Evolutionary conservation across 73 alveolate genomes (phyloP).

Genomic region (Stentor coeruleus): DNA sequence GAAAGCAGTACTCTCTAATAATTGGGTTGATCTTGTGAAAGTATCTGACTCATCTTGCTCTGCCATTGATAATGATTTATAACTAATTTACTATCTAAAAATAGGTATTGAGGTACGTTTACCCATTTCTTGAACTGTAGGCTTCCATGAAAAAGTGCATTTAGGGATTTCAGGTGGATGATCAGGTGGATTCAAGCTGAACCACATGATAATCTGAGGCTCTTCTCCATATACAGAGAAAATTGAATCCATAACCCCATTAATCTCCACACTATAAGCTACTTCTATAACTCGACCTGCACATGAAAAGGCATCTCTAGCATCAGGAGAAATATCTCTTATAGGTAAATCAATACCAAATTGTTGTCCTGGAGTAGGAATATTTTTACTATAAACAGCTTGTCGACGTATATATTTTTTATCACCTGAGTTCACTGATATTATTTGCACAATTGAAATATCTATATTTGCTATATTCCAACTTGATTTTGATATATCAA

Average conservation of each 20-base stretch:
- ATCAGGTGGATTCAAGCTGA: neutral
- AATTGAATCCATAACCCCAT: neutral
- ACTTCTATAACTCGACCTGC: neutral
- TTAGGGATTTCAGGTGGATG: neutral
- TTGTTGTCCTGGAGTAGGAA: neutral
- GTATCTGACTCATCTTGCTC: too few relatives aligned
- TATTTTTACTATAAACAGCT: neutral
- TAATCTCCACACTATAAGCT: neutral
- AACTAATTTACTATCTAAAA: too few relatives aligned
- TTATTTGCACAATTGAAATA: neutral
- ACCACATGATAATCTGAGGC: neutral
- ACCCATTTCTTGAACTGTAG: neutral
- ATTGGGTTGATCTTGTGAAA: too few relatives aligned
- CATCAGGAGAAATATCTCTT: too few relatives aligned
- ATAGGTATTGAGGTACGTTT: neutral
- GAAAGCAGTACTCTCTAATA: slow-evolving; percentile 27
- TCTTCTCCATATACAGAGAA: neutral
- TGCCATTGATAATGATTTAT: too few relatives aligned
- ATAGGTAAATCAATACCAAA: neutral
- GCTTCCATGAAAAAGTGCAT: neutral
- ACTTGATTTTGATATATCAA: neutral
- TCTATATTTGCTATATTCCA: neutral
- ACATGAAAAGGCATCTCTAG: neutral
- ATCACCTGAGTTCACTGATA: neutral
- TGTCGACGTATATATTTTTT: neutral